A percentile compares a stretch with the other conserved stretches of the same genome.
These are phyloP conservation scores for Chalciporus sp. DNA, from an alignment of 1,284 basidiomycete species.

Conservation along the genomic window DNA sequence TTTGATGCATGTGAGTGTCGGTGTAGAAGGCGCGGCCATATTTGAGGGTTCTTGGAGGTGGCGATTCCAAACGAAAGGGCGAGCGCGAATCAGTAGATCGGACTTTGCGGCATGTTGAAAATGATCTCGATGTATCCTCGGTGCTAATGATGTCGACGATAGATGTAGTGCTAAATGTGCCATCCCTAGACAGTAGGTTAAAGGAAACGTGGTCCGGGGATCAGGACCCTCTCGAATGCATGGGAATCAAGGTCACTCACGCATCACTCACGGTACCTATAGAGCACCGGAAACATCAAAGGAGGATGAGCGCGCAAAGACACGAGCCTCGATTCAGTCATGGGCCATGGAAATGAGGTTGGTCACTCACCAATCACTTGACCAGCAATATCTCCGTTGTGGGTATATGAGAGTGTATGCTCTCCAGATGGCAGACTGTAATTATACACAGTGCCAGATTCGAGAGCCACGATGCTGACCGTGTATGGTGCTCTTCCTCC, in stretches of 20 bases:
- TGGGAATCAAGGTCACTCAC: conserved; percentile 19
- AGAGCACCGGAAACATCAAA: neutral
- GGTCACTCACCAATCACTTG: conserved; percentile 16
- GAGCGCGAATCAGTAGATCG: neutral
- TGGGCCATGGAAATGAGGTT: too few relatives aligned
- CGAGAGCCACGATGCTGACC: conserved; percentile 4
- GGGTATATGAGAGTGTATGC: neutral
- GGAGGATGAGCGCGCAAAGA: neutral
- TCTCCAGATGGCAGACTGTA: neutral
- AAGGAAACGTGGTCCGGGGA: conserved; percentile 2
- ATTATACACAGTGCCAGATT: conserved; percentile 1
- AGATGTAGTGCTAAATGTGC: neutral
- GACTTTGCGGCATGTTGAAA: conserved; percentile 14
- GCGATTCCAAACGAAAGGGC: neutral
- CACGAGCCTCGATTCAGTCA: too few relatives aligned
- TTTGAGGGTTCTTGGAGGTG: neutral
- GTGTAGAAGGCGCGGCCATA: conserved; percentile 1
- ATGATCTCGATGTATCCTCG: conserved; percentile 2
- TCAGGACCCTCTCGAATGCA: neutral
- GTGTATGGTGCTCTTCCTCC: conserved; percentile 10
- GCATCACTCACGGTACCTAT: conserved; percentile 17
- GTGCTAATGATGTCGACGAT: conserved; percentile 3
- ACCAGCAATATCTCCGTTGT: neutral
- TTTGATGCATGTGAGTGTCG: conserved; percentile 8
- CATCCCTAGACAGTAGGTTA: conserved; percentile 19